These are phyloP conservation scores for Ceratopteris richardii DNA, from an alignment of 75 land plant species.

Conservation along the genomic window DNA sequence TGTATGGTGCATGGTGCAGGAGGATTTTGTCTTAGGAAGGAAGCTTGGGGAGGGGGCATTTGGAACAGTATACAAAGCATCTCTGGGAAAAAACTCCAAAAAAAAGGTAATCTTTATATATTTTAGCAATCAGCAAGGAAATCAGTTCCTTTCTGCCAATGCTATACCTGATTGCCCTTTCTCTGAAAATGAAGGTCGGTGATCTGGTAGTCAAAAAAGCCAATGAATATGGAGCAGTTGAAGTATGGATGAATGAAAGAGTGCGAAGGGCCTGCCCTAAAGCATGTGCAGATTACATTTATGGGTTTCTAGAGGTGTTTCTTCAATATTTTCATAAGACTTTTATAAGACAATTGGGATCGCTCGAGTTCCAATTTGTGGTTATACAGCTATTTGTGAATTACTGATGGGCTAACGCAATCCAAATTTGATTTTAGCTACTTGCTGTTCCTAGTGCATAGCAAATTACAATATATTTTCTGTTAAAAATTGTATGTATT, in stretches of 20 bases:
- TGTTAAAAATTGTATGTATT: not conserved
- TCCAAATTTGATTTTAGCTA: no score
- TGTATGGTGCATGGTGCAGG: slow-evolving; percentile 52
- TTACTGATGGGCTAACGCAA: no score
- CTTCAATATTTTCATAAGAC: no score
- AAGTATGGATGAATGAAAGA: slow-evolving; percentile 99
- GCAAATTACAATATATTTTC: no score
- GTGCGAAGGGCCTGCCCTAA: slow-evolving; percentile 86
- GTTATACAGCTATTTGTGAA: no score
- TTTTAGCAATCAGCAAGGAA: no score
- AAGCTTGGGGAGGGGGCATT: slow-evolving; percentile 97
- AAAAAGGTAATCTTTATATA: slow-evolving; percentile 40
- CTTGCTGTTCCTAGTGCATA: no score
- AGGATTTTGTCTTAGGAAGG: slow-evolving; percentile 82
- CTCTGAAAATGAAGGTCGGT: slow-evolving; percentile 25
- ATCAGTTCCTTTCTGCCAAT: no score
- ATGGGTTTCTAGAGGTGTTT: slow-evolving; percentile 67
- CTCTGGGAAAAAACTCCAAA: slow-evolving; percentile 36
- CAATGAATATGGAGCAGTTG: slow-evolving; percentile 96
- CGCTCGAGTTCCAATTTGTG: no score
- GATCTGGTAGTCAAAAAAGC: slow-evolving; percentile 89
- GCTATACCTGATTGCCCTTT: no score
- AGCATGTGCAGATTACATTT: slow-evolving; percentile 90
- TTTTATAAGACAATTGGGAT: no score
- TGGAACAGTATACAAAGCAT: slow-evolving; percentile 87